Evolutionary conservation across 2,329 filamentous ascomycete genomes (phyloP), one percentile per base, ranked within the genome.

Genomic region (Arthrobotrys iridis): DNA sequence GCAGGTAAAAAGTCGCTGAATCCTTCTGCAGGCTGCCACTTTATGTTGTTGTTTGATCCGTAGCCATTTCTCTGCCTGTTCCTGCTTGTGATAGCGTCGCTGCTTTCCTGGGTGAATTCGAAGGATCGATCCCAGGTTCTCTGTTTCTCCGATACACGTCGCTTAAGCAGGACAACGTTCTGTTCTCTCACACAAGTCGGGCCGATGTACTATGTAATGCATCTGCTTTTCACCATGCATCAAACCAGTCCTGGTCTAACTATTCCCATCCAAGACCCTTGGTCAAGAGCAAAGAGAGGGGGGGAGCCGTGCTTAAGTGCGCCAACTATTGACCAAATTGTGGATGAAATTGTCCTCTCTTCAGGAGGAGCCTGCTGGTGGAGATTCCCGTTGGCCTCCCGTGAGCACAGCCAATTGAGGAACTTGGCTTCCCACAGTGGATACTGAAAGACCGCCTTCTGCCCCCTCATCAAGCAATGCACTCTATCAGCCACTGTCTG

Each of bases 401-500:
- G 60, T 43, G 41, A 60, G 59, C 40, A 15, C 50, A 33, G 33
- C 68, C 70, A 74, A 66, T 66, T 46, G 18, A 74, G 55, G 60
- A 67, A 57, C 43, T 55, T 65, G 30, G 43, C 41, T 28, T 48
- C 26, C 18, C 37, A 26, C 33, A 28, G 67, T 58, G 58, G 59
- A 24, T 35, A 50, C 28, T 13, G 30, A 15, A 35, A 50, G 20
- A 43, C 30, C 18, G 52, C 52, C 59, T 33, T 64, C 40, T 24
- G 43, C 43, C 41, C 30, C 43, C 20, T n/a, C 20, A 43, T 35
- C 46, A 52, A 48, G 40, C 40, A n/a, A 41, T 59, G 50, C 68
- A 66, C 50, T 41, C 52, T 50, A 50, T 64, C 48, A 74, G 70
- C 70, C 70, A 74, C 60, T 74, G 70, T 74, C 70, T 74, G 62